phyloP scores from a whole-genome alignment of 2,329 filamentous ascomycete species.

The Colletotrichum nymphaeae region DNA sequence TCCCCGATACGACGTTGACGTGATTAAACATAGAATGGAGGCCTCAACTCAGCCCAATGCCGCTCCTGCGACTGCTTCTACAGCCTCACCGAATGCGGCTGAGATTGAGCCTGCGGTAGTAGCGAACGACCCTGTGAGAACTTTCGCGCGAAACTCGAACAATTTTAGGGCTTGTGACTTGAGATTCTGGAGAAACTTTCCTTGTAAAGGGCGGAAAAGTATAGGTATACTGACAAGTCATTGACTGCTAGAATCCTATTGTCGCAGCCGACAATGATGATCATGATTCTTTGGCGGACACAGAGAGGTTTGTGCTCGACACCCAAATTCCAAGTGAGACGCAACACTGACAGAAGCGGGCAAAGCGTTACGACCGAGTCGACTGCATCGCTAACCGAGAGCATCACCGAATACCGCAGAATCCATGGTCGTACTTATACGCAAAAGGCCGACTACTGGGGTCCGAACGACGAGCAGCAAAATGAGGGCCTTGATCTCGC shows the following conservation, averaged over 20 bases:
- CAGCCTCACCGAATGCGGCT: not conserved
- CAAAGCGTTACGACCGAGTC: not conserved
- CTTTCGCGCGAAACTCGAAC: not conserved
- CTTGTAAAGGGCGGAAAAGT: not conserved
- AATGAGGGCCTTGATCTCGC: conserved; percentile 32
- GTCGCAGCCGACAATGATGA: not conserved
- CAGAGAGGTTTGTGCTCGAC: not conserved
- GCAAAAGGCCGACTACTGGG: conserved; percentile 33
- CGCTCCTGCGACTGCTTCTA: not conserved
- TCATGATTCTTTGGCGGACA: not conserved
- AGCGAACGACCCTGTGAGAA: not conserved
- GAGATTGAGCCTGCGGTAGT: not conserved
- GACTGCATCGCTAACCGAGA: conserved; percentile 9
- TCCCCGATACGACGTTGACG: not conserved
- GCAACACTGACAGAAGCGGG: not conserved
- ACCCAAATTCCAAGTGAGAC: not conserved
- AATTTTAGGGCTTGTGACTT: not conserved
- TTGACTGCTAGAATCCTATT: not conserved
- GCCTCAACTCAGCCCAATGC: not conserved
- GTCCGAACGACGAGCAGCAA: conserved; percentile 29
- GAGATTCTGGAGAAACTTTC: not conserved
- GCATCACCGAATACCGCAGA: conserved; percentile 28
- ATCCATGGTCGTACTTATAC: conserved; percentile 32
- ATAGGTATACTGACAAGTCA: not conserved
- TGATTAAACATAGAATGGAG: not conserved